Percentiles rank a stretch among this genome's conserved stretches.
phyloP scores from a whole-genome alignment of 1,284 basidiomycete genomes.

The Cryptococcus sp. region DNA sequence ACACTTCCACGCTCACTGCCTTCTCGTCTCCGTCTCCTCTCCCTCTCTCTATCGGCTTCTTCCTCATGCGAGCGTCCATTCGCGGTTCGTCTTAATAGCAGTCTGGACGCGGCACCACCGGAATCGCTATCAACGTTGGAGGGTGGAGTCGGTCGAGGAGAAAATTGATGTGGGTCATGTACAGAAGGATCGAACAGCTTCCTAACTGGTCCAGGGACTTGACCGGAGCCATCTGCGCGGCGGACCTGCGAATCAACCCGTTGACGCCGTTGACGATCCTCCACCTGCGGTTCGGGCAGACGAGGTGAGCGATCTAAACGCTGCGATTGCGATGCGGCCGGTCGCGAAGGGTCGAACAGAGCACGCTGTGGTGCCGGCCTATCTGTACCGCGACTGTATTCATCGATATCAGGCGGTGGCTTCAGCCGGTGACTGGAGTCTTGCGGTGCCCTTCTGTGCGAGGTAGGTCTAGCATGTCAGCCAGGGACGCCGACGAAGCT shows the following conservation, averaged over 20 bases:
- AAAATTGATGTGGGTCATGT: constrained; percentile 57
- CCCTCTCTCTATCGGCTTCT: constrained; percentile 50
- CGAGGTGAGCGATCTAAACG: constrained; percentile 14
- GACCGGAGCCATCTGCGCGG: constrained; percentile 10
- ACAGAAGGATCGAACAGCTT: constrained; percentile 58
- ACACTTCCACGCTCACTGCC: constrained; percentile 45
- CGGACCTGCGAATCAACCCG: not conserved
- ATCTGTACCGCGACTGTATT: constrained; percentile 16
- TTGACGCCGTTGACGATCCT: constrained; percentile 4
- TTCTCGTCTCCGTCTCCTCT: constrained; percentile 48
- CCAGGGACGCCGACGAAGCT: not conserved
- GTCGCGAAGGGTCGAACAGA: constrained; percentile 29
- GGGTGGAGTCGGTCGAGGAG: constrained; percentile 11
- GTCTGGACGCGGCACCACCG: constrained; percentile 5
- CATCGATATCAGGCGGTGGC: constrained; percentile 11
- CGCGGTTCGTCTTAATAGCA: constrained; percentile 22
- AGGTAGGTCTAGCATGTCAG: constrained; percentile 1
- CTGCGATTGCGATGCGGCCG: constrained; percentile 5
- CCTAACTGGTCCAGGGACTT: constrained; percentile 19
- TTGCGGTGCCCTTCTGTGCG: not conserved
- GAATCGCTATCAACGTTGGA: constrained; percentile 7
- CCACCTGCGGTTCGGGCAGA: constrained; percentile 4
- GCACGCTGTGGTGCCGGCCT: constrained; percentile 11
- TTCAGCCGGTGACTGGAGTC: not conserved
- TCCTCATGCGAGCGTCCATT: constrained; percentile 39